Conservation (phyloP, 306 rosid genomes). For the Coriaria nepalensis region DNA sequence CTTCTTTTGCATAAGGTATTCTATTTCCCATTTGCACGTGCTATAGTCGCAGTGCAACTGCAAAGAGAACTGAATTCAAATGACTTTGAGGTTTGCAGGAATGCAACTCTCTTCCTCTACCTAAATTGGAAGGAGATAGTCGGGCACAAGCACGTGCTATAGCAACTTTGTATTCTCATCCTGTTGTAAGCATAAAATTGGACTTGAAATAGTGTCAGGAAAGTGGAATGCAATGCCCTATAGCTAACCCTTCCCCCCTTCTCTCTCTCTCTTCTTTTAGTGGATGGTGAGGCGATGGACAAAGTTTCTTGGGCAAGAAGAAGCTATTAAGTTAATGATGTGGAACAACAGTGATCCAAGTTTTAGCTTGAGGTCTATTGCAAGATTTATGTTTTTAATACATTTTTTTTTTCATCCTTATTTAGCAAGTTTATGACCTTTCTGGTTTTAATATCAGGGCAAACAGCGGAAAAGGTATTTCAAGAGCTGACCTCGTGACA, state of each 20-base stretch:
- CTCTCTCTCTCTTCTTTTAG: conserved; percentile 21
- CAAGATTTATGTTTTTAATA: neutral
- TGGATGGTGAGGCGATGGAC: conserved; percentile 92
- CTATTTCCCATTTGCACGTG: conserved; percentile 4
- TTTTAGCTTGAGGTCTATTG: conserved; percentile 68
- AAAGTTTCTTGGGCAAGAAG: conserved; percentile 72
- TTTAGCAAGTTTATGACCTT: conserved; percentile 12
- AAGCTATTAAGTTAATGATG: conserved; percentile 58
- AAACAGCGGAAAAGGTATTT: conserved; percentile 43
- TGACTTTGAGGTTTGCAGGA: conserved; percentile 44
- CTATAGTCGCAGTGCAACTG: neutral
- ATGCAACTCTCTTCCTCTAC: conserved; percentile 53
- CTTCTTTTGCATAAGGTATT: conserved; percentile 58
- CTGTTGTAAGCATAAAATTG: conserved; percentile 65
- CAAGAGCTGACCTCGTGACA: conserved; percentile 56
- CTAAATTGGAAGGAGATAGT: conserved; percentile 73
- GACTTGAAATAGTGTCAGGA: too few species aligned
- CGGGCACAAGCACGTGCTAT: conserved; percentile 77
- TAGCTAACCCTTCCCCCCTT: neutral
- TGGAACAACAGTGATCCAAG: conserved; percentile 84
- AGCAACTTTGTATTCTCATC: conserved; percentile 74
- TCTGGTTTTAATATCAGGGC: conserved; percentile 45
- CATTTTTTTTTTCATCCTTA: conserved; percentile 10
- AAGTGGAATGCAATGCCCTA: too few species aligned
- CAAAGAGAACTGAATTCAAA: conserved; percentile 12